Evolutionary conservation across 176 grass and related monocot species (phyloP).

Genomic region (Luzula sylvatica): DNA sequence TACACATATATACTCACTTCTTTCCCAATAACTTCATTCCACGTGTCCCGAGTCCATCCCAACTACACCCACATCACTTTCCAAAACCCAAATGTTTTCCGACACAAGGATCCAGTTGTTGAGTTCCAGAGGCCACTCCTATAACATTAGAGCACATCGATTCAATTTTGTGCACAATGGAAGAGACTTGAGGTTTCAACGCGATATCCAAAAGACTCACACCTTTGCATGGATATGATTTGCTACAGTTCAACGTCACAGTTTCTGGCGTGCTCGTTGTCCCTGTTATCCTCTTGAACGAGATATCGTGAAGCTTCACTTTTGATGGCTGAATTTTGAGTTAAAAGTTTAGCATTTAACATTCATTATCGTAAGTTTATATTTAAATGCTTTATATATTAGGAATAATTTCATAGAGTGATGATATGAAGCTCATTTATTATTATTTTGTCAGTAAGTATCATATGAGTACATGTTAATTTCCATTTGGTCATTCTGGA

Average conservation of each 20-base stretch:
- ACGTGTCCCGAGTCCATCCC: constrained; percentile 3
- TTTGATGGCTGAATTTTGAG: constrained; percentile 24
- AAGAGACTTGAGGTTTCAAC: constrained; percentile 13
- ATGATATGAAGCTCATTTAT: too few relatives aligned
- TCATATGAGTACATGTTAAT: too few relatives aligned
- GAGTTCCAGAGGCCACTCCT: constrained; percentile 4
- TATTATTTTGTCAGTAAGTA: too few relatives aligned
- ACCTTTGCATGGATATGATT: constrained; percentile 10
- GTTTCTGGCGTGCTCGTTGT: constrained; percentile 10
- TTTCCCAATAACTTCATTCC: neutral
- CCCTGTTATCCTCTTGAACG: constrained; percentile 23
- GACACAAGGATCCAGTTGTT: constrained; percentile 14
- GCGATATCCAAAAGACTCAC: constrained; percentile 24
- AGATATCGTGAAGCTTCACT: constrained; percentile 25
- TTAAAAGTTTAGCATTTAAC: neutral
- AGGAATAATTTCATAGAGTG: neutral
- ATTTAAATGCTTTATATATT: neutral
- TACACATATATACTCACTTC: neutral
- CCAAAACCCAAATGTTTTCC: neutral
- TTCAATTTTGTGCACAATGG: neutral
- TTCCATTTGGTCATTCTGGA: too few relatives aligned
- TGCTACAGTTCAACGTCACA: constrained; percentile 25
- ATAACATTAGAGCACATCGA: constrained; percentile 18
- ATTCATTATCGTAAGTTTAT: too few relatives aligned
- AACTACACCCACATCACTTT: neutral